These are phyloP conservation scores for Acacia acuminata DNA, from an alignment of 306 rosid genomes.

Conservation along the genomic window DNA sequence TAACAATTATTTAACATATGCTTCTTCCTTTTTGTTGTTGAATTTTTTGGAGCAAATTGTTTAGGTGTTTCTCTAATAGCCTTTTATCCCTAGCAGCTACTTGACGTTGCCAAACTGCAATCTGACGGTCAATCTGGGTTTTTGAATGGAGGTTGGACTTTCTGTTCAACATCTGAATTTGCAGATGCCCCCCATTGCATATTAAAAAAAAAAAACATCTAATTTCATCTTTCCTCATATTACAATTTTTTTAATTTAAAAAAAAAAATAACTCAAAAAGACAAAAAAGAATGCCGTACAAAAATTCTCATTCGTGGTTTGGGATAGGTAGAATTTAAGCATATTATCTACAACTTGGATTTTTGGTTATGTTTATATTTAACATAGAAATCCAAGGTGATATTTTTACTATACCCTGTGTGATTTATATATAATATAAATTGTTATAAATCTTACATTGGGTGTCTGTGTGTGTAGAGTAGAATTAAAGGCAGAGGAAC, in stretches of 20 bases:
- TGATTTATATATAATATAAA: no score
- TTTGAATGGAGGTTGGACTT: slow-evolving; percentile 8
- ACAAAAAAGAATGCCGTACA: neutral
- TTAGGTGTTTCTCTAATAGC: slow-evolving; percentile 19
- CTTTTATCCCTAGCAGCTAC: slow-evolving; percentile 4
- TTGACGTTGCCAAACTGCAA: neutral
- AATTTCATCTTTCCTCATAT: neutral
- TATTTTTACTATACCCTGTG: no score
- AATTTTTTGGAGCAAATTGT: neutral
- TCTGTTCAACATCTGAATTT: slow-evolving; percentile 8
- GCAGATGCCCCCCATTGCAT: neutral
- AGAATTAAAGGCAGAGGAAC: no score
- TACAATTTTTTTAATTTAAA: no score
- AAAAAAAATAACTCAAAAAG: no score
- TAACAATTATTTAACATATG: neutral
- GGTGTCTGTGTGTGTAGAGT: no score
- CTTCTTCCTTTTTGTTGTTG: neutral
- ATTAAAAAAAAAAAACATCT: neutral
- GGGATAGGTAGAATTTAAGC: neutral
- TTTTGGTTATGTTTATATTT: neutral
- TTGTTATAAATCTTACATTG: no score
- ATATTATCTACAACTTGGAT: neutral
- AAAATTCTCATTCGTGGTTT: neutral
- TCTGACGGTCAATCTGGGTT: slow-evolving; percentile 29
- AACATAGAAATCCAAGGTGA: neutral